phyloP scores from a whole-genome alignment of 495 filamentous ascomycete species.

The Choiromyces venosus region DNA sequence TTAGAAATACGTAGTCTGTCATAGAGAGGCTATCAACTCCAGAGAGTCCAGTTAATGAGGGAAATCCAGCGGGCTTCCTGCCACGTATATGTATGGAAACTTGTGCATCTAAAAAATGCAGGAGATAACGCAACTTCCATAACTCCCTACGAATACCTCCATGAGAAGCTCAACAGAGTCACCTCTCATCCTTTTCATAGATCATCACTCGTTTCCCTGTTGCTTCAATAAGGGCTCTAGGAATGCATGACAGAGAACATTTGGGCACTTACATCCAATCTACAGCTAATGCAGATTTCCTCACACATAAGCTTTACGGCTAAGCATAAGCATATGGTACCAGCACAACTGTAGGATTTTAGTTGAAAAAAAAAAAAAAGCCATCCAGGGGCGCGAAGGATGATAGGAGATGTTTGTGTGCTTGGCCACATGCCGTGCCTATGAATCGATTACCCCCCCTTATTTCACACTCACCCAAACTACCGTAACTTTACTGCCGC shows the following conservation, averaged over 20 bases:
- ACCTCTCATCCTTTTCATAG: not conserved
- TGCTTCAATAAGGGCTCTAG: not conserved
- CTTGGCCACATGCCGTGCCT: no score
- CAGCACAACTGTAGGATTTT: not conserved
- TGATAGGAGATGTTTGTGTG: no score
- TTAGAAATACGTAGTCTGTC: not conserved
- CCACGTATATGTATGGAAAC: not conserved
- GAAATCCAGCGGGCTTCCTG: not conserved
- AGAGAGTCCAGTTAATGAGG: not conserved
- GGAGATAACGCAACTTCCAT: no score
- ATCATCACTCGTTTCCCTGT: not conserved
- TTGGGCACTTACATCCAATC: not conserved
- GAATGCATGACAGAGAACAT: not conserved
- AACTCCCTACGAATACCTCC: not conserved
- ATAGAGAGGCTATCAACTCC: not conserved
- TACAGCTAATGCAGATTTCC: not conserved
- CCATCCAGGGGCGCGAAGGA: not conserved
- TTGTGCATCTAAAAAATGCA: no score
- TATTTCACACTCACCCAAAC: no score
- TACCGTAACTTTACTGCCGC: no score
- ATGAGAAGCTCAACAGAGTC: not conserved
- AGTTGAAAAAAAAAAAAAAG: not conserved
- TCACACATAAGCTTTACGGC: not conserved
- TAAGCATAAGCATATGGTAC: not conserved
- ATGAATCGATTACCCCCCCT: no score